Evolutionary conservation across 2,329 filamentous ascomycete species (phyloP), one percentile per base, ranked within the genome.

Genomic region (Simplicillium aogashimaense): DNA sequence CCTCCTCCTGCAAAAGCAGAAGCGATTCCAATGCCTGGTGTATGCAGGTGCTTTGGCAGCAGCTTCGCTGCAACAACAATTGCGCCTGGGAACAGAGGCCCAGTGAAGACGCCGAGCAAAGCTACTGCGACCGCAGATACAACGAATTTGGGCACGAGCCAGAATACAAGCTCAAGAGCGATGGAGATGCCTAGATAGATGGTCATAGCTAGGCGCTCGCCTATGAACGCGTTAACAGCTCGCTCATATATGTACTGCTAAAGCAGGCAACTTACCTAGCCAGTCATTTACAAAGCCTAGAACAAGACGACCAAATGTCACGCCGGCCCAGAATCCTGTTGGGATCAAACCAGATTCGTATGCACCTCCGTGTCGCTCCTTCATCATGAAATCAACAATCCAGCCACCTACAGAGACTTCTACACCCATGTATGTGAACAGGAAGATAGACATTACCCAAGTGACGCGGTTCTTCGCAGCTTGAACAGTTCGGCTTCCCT

Each of bases 361-460:
- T 0, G 74, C 60, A 3, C 62, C 69, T 1, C 77, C 83, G 6
- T 78, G 61, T 11, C 85, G 73, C 10, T 85, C 78, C 10, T 74
- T 71, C 7, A 86, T 75, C 82, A 89, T 88, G 56, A 89, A 87
- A 0, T 78, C 80, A 29, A 86, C 80, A 32, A 89, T 78, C 84
- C 85, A 89, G 4, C 85, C 84, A 14, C 82, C 81, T 2, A 87
- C 68, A 0, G 78, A 79, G 37, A 83, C 62, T 60, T 89, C 84
- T 1, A 78, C 69, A 1, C 84, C 84, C n/a, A 87, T 81, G 52
- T 88, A 88, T 3, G 74, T 70, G 20, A 87, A 73, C 36, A 88
- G 68, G 55, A 87, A 89, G 0, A 81, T 47, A 0, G 82, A 67
- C 39, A 73, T 73, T 3, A 83, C 64, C 78, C 81, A 85, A 0